Evolutionary conservation across 2,329 filamentous ascomycete genomes (phyloP), one percentile per base, ranked within the genome.

Genomic region (Anisogramma anomala): DNA sequence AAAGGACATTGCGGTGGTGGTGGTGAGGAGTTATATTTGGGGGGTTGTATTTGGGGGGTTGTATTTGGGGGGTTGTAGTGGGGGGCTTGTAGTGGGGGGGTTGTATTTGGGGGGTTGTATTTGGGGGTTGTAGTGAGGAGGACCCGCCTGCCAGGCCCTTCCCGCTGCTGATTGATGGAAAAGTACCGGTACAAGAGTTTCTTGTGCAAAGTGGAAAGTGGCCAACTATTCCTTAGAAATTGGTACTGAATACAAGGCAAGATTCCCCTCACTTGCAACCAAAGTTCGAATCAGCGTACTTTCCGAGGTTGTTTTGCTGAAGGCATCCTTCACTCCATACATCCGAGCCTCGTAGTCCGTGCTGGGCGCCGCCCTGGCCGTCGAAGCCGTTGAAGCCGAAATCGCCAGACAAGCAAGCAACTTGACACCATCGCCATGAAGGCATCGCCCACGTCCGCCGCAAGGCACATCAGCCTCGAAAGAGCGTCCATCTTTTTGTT

Each of bases 141-240:
- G n/a, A n/a, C n/a, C 14, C 15, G 27, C 38, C 25, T 39, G 40
- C 36, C 33, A 19, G n/a, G 17, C 18, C 6, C n/a, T 22, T 6
- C 10, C 22, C 34, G 18, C 23, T 13, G 26, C 17, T 46, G 30
- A 44, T 46, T 46, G 32, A 30, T 46, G 44, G 44, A 49, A 45
- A 45, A 46, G 33, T 33, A 27, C 30, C 22, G 28, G 13, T 30
- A 30, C 30, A 34, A 25, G 25, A 39, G 22, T 11, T 40, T 13
- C 14, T 13, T 14, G 6, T n/a, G 10, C 7, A 3, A 4, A 27
- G n/a, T n/a, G n/a, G n/a, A n/a, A n/a, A n/a, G n/a, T n/a, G n/a
- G n/a, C n/a, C n/a, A n/a, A n/a, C n/a, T n/a, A n/a, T n/a, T n/a
- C n/a, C n/a, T n/a, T n/a, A n/a, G n/a, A n/a, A n/a, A n/a, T n/a